phyloP scores from a whole-genome alignment of 306 rosid genomes.

The Prunus padus region DNA sequence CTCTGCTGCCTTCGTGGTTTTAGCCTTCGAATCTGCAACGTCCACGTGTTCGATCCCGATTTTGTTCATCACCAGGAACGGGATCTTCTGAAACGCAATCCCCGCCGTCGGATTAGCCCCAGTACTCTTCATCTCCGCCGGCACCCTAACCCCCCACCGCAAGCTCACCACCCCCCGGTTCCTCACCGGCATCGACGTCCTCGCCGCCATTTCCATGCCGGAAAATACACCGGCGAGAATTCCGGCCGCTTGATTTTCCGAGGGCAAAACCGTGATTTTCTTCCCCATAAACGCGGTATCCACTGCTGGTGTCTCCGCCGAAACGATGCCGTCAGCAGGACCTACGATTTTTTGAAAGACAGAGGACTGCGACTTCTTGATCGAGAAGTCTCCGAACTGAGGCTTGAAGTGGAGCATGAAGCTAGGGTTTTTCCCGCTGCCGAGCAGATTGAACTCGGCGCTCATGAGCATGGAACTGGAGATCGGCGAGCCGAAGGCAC shows the following conservation, averaged over 20 bases:
- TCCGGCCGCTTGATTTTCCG: constrained; percentile 21
- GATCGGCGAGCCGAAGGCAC: constrained; percentile 68
- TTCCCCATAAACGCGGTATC: constrained; percentile 30
- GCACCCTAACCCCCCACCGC: constrained; percentile 86
- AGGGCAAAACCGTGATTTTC: constrained; percentile 31
- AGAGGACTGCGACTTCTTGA: constrained; percentile 79
- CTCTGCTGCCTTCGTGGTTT: neutral
- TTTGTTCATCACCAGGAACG: constrained; percentile 86
- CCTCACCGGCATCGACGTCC: constrained; percentile 58
- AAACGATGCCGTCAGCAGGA: constrained; percentile 18
- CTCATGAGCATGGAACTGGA: constrained; percentile 72
- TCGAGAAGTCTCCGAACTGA: constrained; percentile 72
- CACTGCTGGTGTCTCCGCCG: constrained; percentile 38
- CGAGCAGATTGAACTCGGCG: constrained; percentile 68
- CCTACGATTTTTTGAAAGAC: constrained; percentile 31
- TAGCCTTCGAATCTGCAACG: constrained; percentile 32
- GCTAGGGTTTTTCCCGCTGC: constrained; percentile 41
- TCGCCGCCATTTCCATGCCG: constrained; percentile 70
- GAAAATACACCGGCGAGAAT: constrained; percentile 45
- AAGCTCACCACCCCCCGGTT: constrained; percentile 54
- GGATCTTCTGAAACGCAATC: constrained; percentile 53
- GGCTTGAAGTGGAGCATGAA: constrained; percentile 95
- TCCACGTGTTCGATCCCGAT: constrained; percentile 82
- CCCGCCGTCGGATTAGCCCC: constrained; percentile 29
- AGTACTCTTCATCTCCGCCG: constrained; percentile 45